Evolutionary conservation across 192 early-diverging fungal genomes (phyloP).

Genomic region (Paraglomus brasilianum): DNA sequence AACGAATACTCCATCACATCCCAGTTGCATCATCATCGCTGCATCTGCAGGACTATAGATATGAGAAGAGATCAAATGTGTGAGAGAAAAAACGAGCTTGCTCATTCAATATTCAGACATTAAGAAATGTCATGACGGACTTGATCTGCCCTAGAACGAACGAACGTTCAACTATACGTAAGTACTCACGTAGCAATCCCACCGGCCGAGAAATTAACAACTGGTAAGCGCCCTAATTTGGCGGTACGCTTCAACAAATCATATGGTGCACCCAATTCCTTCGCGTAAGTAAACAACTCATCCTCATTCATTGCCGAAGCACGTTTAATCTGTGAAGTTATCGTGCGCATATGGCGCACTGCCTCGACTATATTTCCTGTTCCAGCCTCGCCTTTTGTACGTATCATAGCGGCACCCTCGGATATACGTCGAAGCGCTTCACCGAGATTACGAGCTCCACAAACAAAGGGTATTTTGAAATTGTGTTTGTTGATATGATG

Average conservation of each 20-base stretch:
- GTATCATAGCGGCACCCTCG: constrained; percentile 98
- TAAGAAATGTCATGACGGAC: too few relatives aligned
- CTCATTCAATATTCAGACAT: too few relatives aligned
- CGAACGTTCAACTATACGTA: neutral
- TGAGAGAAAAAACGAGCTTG: too few relatives aligned
- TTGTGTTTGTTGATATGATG: constrained; percentile 96
- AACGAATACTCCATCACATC: constrained; percentile 98
- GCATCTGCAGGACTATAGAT: constrained; percentile 82
- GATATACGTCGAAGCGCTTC: constrained; percentile 95
- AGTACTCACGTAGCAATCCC: constrained; percentile 78
- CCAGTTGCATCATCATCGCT: constrained; percentile 99
- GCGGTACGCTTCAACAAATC: constrained; percentile 88
- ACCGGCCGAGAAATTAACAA: constrained; percentile 98
- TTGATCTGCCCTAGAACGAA: too few relatives aligned
- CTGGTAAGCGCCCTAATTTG: constrained; percentile 85
- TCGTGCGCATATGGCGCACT: constrained; percentile 91
- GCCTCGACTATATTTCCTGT: constrained; percentile 98
- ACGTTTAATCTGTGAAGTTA: constrained; percentile 83
- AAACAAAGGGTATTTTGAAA: constrained; percentile 93
- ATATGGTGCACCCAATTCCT: constrained; percentile 92
- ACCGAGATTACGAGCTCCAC: constrained; percentile 94
- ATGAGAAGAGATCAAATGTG: neutral
- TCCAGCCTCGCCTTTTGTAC: constrained; percentile 98
- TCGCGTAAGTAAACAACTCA: constrained; percentile 94
- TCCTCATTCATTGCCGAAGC: constrained; percentile 82